Evolutionary conservation across 2,329 filamentous ascomycete species (phyloP), one percentile per base, ranked within the genome.

Genomic region (Sporothrix inflata): DNA sequence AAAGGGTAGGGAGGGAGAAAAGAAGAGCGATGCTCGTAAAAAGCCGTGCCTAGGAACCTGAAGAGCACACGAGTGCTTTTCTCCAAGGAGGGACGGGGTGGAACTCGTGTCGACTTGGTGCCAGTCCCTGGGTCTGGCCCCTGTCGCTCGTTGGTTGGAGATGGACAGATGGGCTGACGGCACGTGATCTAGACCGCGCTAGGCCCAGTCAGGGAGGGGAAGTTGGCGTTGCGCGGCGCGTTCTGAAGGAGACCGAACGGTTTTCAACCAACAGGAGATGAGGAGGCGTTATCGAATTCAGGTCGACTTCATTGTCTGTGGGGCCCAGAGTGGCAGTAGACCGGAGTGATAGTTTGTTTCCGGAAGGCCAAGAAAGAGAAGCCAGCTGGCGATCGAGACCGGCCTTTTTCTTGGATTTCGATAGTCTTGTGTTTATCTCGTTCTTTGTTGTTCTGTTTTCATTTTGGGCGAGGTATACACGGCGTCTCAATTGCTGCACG

Each of bases 31-130:
- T 49, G 65, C 45, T 51, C 42, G 19, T 40, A 21, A 14, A 51
- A 49, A 67, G 19, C 16, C 3, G 40, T 66, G 45, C 24, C 63
- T 51, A n/a, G 40, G 40, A 49, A 49, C 42, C 42, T n/a, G 63
- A 49, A 67, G 63, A 47, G 65, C 66, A 69, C 66, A 69, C 49
- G 66, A 69, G 66, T 55, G 47, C 42, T 68, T 68, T 68, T 68
- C 65, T 66, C 42, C 42, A 67, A 67, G 65, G 65, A 67, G 63
- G 63, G 63, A 49, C 42, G 11, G 45, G 16, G 65, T 67, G 65
- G 65, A 67, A 67, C 45, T 67, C 27, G 65, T 51, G 63, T 67
- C 9, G 63, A 47, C 63, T 67, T 47, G 61, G 61, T 34, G 24
- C 21, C 61, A 47, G 61, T 30, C 24, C 40, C 21, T 65, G 42